Evolutionary conservation across 2,329 filamentous ascomycete genomes (phyloP).

Genomic region (Alternaria triticina): DNA sequence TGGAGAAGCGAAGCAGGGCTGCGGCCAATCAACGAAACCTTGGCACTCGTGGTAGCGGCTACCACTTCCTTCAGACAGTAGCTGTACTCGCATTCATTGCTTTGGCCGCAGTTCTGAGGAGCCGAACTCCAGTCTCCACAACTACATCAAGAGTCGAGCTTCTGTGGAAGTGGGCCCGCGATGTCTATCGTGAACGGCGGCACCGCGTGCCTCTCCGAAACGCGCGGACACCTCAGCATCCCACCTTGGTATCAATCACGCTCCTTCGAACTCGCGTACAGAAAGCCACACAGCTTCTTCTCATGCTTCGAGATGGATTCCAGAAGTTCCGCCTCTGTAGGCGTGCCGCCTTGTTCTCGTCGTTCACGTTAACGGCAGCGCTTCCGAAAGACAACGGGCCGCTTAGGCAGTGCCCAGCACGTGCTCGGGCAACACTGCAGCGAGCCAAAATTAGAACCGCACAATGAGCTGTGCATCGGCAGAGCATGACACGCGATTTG

Average conservation of each 20-base stretch:
- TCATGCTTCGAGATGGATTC: conserved; percentile 21
- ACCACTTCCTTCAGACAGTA: background rate
- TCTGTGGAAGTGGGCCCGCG: conserved; percentile 5
- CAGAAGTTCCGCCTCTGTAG: conserved; percentile 21
- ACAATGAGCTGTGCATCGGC: conserved; percentile 16
- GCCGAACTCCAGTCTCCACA: background rate
- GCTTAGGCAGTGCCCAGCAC: conserved; percentile 15
- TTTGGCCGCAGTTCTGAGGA: background rate
- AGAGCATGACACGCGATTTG: conserved; percentile 22
- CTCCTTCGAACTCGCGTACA: conserved; percentile 6
- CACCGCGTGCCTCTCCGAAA: conserved; percentile 8
- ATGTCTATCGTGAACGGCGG: background rate
- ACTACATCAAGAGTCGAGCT: background rate
- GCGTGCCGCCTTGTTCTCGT: conserved; percentile 16
- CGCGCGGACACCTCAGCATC: conserved; percentile 10
- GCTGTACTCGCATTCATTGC: background rate
- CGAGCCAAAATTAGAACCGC: conserved; percentile 22
- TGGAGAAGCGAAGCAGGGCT: background rate
- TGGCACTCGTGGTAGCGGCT: conserved; percentile 3
- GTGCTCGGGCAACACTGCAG: conserved; percentile 24
- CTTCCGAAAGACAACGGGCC: conserved; percentile 21
- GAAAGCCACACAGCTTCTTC: conserved; percentile 1
- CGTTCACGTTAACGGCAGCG: conserved; percentile 23
- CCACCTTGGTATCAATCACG: background rate
- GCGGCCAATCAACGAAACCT: background rate